Percentiles rank a stretch among this genome's conserved stretches.
phyloP scores from a whole-genome alignment of 202 grass and related monocot species.

The Dendrocalamus latiflorus region DNA sequence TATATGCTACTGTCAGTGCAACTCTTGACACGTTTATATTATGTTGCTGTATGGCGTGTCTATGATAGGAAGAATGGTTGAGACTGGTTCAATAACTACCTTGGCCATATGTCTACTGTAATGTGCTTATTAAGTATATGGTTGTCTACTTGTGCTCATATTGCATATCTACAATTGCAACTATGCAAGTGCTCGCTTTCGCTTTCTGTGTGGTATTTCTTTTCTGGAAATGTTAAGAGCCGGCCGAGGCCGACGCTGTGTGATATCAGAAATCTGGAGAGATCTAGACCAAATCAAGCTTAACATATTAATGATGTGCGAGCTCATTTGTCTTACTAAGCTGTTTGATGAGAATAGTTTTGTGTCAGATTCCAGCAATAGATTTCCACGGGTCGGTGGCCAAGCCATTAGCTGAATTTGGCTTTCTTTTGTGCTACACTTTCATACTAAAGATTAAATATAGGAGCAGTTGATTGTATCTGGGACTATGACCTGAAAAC shows the following conservation, averaged over 20 bases:
- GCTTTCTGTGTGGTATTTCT: slow-evolving; percentile 19
- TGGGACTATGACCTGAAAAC: slow-evolving; percentile 22
- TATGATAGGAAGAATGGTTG: slow-evolving; percentile 32
- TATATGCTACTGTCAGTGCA: slow-evolving; percentile 13
- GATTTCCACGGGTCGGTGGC: slow-evolving; percentile 1
- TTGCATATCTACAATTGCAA: background rate
- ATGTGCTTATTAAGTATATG: slow-evolving; percentile 13
- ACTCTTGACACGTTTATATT: slow-evolving; percentile 32
- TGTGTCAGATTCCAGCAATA: slow-evolving; percentile 9
- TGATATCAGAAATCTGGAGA: slow-evolving; percentile 21
- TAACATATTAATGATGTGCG: background rate
- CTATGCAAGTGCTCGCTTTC: background rate
- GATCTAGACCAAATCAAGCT: slow-evolving; percentile 24
- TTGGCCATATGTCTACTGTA: slow-evolving; percentile 19
- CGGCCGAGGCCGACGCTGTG: background rate
- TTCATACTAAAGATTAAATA: background rate
- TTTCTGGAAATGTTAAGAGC: slow-evolving; percentile 21
- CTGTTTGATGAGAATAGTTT: background rate
- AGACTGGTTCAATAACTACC: slow-evolving; percentile 39
- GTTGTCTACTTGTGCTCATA: slow-evolving; percentile 9
- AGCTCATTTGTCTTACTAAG: slow-evolving; percentile 21
- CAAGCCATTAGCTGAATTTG: slow-evolving; percentile 24
- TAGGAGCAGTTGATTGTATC: slow-evolving; percentile 3
- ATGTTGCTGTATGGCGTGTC: slow-evolving; percentile 10
- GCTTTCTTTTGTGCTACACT: background rate